phyloP scores from a whole-genome alignment of 2,329 filamentous ascomycete species.

The Lachnellula occidentalis region DNA sequence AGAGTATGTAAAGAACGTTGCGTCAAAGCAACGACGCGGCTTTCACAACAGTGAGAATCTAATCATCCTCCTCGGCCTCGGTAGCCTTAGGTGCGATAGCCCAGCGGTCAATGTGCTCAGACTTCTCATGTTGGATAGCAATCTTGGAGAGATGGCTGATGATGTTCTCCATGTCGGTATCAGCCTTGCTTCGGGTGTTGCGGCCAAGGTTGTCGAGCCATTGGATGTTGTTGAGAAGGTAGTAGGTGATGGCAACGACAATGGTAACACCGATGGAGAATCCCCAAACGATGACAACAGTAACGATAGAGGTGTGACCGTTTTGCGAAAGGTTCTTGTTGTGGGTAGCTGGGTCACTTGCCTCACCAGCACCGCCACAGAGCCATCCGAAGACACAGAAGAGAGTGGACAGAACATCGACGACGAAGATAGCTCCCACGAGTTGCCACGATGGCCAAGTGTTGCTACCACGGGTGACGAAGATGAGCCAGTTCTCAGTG shows the following conservation, averaged over 20 bases:
- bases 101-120: constrained; percentile 36
- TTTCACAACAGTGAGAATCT: constrained; percentile 12
- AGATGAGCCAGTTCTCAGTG: constrained; percentile 75
- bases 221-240: constrained; percentile 51
- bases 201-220: constrained; percentile 58
- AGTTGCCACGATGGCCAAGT: constrained; percentile 73
- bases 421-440: constrained; percentile 63
- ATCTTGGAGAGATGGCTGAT: constrained; percentile 60
- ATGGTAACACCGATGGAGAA: constrained; percentile 63
- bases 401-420: constrained; percentile 66
- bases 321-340: constrained; percentile 33
- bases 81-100: constrained; percentile 24
- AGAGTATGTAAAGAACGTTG: not conserved
- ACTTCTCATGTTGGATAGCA: constrained; percentile 52
- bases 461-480: constrained; percentile 67
- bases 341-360: constrained; percentile 31
- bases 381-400: constrained; percentile 75
- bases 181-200: constrained; percentile 54
- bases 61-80: constrained; percentile 31
- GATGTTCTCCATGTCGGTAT: constrained; percentile 62
- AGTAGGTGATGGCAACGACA: constrained; percentile 61
- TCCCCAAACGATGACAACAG: constrained; percentile 58
- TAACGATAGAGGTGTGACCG: constrained; percentile 48
- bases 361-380: constrained; percentile 43
- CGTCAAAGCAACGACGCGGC: too few species aligned